Percentiles rank a stretch among this genome's conserved stretches.
phyloP scores from a whole-genome alignment of 2,329 filamentous ascomycete genomes.

The Zymoseptoria tritici region DNA sequence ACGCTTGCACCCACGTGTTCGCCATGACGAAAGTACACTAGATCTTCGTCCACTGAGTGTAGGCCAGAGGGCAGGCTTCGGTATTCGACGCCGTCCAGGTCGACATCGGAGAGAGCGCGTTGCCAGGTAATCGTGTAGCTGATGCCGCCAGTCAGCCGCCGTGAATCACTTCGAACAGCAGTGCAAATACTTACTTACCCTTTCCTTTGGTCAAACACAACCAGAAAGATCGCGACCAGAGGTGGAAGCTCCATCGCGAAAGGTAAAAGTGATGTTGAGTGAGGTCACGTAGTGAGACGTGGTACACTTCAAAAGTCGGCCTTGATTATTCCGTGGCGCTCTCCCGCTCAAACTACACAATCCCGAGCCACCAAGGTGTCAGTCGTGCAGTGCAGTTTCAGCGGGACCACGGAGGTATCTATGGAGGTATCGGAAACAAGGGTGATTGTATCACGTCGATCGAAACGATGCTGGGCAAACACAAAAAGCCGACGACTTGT shows the following conservation, averaged over 20 bases:
- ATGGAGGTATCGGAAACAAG: too few relatives aligned
- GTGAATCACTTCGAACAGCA: neutral
- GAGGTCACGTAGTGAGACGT: neutral
- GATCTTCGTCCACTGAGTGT: constrained; percentile 78
- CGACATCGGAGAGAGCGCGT: constrained; percentile 55
- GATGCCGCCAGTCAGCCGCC: constrained; percentile 5
- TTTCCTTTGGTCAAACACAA: constrained; percentile 33
- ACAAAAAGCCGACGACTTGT: neutral
- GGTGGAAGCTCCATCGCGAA: constrained; percentile 16
- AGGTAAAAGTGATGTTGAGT: neutral
- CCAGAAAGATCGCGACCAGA: constrained; percentile 30
- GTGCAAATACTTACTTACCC: constrained; percentile 22
- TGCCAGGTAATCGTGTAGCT: constrained; percentile 86
- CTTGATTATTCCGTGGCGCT: neutral
- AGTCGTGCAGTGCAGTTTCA: too few relatives aligned
- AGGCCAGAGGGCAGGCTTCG: constrained; percentile 91
- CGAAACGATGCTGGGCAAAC: too few relatives aligned
- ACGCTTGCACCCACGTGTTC: constrained; percentile 83
- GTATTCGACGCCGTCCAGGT: constrained; percentile 81
- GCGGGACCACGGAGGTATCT: too few relatives aligned
- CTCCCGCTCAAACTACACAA: too few relatives aligned
- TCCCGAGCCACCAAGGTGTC: too few relatives aligned
- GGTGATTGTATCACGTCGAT: too few relatives aligned
- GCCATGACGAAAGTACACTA: constrained; percentile 81
- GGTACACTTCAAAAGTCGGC: neutral